Percentiles rank a stretch among this genome's conserved stretches.
These are phyloP conservation scores for Dictyostelium brefeldianum DNA, from an alignment of 78 protist species.

Conservation along the genomic window DNA sequence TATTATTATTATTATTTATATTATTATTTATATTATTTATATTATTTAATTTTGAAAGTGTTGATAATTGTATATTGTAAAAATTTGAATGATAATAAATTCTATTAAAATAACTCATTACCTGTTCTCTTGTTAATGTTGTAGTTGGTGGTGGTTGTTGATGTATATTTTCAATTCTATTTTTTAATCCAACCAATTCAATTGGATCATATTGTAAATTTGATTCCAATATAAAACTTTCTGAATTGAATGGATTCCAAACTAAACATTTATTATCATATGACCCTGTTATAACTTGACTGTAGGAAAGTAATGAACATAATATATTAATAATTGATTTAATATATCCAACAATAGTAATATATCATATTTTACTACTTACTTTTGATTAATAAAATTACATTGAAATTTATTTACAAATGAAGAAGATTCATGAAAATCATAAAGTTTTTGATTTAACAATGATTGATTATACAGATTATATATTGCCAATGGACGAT, in stretches of 20 bases:
- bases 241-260: slow-evolving; percentile 77
- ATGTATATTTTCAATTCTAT: not conserved
- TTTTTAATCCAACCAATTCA: not conserved
- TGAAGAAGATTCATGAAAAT: slow-evolving; percentile 54
- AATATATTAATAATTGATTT: not conserved
- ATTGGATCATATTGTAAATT: not conserved
- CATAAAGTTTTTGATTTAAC: slow-evolving; percentile 24
- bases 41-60: slow-evolving; percentile 8
- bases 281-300: slow-evolving; percentile 74
- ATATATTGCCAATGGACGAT: slow-evolving; percentile 36
- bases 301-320: not conserved
- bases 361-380: not conserved
- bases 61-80: slow-evolving; percentile 31
- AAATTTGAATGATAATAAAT: slow-evolving; percentile 14
- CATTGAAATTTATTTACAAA: slow-evolving; percentile 69
- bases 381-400: slow-evolving; percentile 41
- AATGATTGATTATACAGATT: slow-evolving; percentile 53
- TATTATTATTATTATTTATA: not conserved
- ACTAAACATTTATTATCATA: slow-evolving; percentile 59
- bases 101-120: slow-evolving; percentile 15
- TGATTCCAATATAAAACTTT: slow-evolving; percentile 45
- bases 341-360: not conserved
- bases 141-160: not conserved
- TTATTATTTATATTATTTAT: slow-evolving; percentile 6
- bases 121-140: not conserved